Evolutionary conservation across 495 filamentous ascomycete species (phyloP).

Genomic region (Schizothecium vesticola): DNA sequence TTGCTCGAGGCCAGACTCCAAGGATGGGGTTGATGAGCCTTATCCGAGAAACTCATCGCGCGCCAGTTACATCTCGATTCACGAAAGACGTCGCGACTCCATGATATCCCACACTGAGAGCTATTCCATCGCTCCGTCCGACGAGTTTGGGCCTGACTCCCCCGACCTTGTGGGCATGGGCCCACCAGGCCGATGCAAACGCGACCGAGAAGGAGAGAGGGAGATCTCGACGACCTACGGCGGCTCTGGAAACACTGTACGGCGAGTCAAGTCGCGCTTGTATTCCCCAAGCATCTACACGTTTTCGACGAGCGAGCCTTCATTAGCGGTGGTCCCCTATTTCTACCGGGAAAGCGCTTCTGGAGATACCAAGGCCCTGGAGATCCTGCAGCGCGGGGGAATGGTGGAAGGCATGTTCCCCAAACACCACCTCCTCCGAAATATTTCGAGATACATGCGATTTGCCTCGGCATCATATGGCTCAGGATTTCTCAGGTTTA

Average conservation of each 20-base stretch:
- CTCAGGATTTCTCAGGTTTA: slow-evolving; percentile 60
- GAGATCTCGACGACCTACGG: slow-evolving; percentile 6
- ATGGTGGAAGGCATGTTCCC: slow-evolving; percentile 62
- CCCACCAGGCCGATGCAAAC: background rate
- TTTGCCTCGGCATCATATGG: slow-evolving; percentile 77
- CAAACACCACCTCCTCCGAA: slow-evolving; percentile 58
- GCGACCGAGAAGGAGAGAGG: slow-evolving; percentile 4
- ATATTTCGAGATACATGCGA: slow-evolving; percentile 68
- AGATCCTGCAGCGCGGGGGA: slow-evolving; percentile 52
- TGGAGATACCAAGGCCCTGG: slow-evolving; percentile 50
- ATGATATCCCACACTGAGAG: slow-evolving; percentile 56
- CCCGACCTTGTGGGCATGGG: slow-evolving; percentile 6
- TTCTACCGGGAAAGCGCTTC: slow-evolving; percentile 47
- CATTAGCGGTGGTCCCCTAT: slow-evolving; percentile 57
- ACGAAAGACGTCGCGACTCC: slow-evolving; percentile 52
- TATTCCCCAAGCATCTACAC: slow-evolving; percentile 64
- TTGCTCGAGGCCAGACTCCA: slow-evolving; percentile 26
- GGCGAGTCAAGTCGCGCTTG: slow-evolving; percentile 34
- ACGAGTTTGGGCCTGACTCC: slow-evolving; percentile 22
- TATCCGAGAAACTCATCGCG: slow-evolving; percentile 31
- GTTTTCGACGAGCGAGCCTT: slow-evolving; percentile 57
- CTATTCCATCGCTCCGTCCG: slow-evolving; percentile 47
- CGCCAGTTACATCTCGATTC: slow-evolving; percentile 46
- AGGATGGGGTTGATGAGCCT: slow-evolving; percentile 1
- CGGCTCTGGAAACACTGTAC: slow-evolving; percentile 20